These are phyloP conservation scores for Sequoia sempervirens DNA, from an alignment of 75 land plant genomes.

Conservation along the genomic window DNA sequence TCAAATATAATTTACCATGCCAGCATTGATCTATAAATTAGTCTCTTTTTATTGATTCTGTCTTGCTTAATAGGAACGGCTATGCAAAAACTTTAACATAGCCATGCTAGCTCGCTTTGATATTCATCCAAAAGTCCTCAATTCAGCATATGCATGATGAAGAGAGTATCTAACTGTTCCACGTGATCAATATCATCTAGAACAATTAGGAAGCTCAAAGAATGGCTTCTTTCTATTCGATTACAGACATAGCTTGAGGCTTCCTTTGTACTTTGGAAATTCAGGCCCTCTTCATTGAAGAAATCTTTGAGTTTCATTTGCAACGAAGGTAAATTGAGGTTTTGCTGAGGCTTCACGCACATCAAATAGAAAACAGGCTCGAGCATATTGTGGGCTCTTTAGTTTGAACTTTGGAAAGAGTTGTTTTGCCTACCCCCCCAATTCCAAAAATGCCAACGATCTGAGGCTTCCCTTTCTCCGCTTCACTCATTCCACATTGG, in stretches of 20 bases:
- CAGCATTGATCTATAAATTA: no score
- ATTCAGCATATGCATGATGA: no score
- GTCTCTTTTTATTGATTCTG: no score
- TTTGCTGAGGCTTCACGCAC: background rate
- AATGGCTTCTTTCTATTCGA: background rate
- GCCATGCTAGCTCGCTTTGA: no score
- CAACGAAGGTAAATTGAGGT: background rate
- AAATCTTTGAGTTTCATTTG: background rate
- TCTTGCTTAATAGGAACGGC: no score
- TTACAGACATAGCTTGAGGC: background rate
- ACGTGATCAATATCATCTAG: no score
- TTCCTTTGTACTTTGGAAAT: background rate
- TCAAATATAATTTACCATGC: no score
- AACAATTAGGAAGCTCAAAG: background rate
- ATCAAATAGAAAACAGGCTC: background rate
- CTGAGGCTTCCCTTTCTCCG: background rate
- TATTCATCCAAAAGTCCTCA: no score
- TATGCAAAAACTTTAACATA: no score
- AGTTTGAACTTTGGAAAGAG: background rate
- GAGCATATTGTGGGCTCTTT: background rate
- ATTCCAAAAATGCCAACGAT: background rate
- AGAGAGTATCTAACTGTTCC: no score
- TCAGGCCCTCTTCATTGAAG: background rate
- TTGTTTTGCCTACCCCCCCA: background rate
- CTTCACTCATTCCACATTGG: background rate